Percentiles rank a stretch among this genome's conserved stretches.
phyloP scores from a whole-genome alignment of 2,329 filamentous ascomycete species.

The Orbilia brochopaga region DNA sequence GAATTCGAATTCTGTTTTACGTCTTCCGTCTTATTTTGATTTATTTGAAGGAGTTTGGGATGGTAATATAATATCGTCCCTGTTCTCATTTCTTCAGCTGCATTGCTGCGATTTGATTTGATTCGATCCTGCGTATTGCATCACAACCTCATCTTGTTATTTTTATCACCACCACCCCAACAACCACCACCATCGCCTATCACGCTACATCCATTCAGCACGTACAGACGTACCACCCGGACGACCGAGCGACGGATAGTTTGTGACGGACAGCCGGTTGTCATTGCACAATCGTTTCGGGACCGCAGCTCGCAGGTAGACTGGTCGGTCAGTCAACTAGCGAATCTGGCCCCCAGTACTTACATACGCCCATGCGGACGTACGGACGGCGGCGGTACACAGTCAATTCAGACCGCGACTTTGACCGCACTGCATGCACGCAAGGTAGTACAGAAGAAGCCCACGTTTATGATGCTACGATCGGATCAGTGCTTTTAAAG shows the following conservation, averaged over 20 bases:
- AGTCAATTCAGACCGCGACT: not conserved
- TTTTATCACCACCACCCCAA: not conserved
- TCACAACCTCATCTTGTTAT: slow-evolving; percentile 2
- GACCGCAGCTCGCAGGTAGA: not conserved
- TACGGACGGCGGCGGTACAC: not conserved
- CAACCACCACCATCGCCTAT: not conserved
- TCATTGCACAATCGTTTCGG: not conserved
- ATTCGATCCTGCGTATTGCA: not conserved
- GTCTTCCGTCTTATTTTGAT: not conserved
- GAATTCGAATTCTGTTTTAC: too few relatives aligned
- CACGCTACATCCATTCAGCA: not conserved
- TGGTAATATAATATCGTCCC: not conserved
- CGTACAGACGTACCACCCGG: not conserved
- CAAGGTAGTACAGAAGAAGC: slow-evolving; percentile 4
- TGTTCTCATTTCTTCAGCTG: not conserved
- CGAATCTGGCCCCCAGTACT: not conserved
- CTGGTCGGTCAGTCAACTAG: not conserved
- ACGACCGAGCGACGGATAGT: not conserved
- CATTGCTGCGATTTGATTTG: not conserved
- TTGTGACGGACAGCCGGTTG: not conserved
- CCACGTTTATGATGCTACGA: not conserved
- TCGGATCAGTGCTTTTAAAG: not conserved
- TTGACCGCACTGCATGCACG: not conserved
- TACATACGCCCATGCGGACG: not conserved
- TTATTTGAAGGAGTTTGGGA: too few relatives aligned